Evolutionary conservation across 1,139 yeast genomes (phyloP), one percentile per base, ranked within the genome.

Genomic region (Scheffersomyces quercinus): DNA sequence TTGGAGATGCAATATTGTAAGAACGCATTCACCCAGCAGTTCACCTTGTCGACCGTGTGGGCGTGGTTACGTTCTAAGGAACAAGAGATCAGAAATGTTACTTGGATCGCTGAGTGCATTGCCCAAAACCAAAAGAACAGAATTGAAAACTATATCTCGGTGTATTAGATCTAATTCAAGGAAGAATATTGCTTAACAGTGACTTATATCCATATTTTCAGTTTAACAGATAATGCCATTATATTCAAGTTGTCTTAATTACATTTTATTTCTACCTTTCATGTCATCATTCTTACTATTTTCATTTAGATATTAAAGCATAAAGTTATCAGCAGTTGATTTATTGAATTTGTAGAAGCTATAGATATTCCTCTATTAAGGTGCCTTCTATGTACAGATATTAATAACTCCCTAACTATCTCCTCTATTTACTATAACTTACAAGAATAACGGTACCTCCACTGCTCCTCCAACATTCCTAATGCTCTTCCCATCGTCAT

Each of bases 21-120:
- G 59, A 84, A 87, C 62, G 97, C 97, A 0, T 90, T 95, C 66
- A 90, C 99, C 33, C 99, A 93, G 68, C 99, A 93, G 65, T 95
- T 95, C 64, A 85, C 97, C 12, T 81, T 87, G 56, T 80, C 93
- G 38, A 85, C 97, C 2, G 77, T 93, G 45, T 95, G 97, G 93
- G 97, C 97, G 5, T 93, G 97, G 96, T 80, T 95, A 62, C 85
- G 90, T 68, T 83, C 96, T 14, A 87, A 88, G 60, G 99, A 95
- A 68, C 99, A 95, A 69, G 99, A 95, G 67, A 82, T 95, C 48
- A 81, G 99, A 67, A 95, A 95, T 65, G 84, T 95, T 52, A 88
- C 98, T 16, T 95, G 99, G 99, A 91, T 95, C 50, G 96, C 98
- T 38, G 99, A 95, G 71, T 95, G 99, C 72, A 86, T 86, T 67